A percentile compares a stretch with the other conserved stretches of the same genome.
Conservation (phyloP, 768 basidiomycete species). For the Trametes gibbosa region DNA sequence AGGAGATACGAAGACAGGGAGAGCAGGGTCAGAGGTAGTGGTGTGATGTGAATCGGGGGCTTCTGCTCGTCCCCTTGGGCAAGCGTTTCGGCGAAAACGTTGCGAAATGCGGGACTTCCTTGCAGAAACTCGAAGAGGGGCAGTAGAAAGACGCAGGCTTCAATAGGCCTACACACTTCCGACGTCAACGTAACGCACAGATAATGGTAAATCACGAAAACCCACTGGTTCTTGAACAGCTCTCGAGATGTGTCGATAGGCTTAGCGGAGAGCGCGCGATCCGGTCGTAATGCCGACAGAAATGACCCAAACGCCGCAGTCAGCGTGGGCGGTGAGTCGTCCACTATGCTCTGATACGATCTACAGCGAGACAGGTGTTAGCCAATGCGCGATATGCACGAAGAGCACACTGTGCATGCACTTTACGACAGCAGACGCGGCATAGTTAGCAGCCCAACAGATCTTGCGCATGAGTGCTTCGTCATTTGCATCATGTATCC, state of each 20-base stretch:
- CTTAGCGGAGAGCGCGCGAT: slow-evolving; percentile 48
- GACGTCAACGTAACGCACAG: background rate
- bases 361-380: slow-evolving; percentile 30
- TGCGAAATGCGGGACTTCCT: slow-evolving; percentile 47
- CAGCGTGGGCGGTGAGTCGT: slow-evolving; percentile 52
- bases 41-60: slow-evolving; percentile 28
- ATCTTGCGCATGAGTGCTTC: slow-evolving; percentile 53
- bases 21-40: slow-evolving; percentile 47
- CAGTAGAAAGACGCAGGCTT: slow-evolving; percentile 56
- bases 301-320: slow-evolving; percentile 51
- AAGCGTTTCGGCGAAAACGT: slow-evolving; percentile 40
- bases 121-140: slow-evolving; percentile 61
- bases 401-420: slow-evolving; percentile 27
- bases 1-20: slow-evolving; percentile 64
- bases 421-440: slow-evolving; percentile 51
- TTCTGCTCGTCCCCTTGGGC: slow-evolving; percentile 22
- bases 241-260: slow-evolving; percentile 49
- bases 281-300: slow-evolving; percentile 50
- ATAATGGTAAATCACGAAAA: background rate
- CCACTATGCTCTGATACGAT: slow-evolving; percentile 52
- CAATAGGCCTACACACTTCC: slow-evolving; percentile 43
- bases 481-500: slow-evolving; percentile 47
- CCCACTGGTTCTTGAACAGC: slow-evolving; percentile 57
- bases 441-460: slow-evolving; percentile 54
- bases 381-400: background rate